These are phyloP conservation scores for Akanthomyces uredinophilus DNA, from an alignment of 2,329 filamentous ascomycete genomes.

Conservation along the genomic window DNA sequence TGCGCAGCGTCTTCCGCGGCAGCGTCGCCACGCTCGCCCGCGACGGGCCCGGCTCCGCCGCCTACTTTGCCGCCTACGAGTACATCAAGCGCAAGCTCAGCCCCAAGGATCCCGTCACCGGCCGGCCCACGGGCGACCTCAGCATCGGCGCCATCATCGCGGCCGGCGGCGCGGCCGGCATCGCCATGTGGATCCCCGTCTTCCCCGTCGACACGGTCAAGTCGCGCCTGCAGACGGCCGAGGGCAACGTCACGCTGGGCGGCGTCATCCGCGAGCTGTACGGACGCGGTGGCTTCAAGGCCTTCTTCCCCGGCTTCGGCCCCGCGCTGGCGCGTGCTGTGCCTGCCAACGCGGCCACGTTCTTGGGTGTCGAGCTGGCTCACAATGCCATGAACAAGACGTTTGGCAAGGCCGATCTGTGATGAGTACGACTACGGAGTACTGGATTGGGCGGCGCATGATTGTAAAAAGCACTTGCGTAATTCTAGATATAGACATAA, in stretches of 20 bases:
- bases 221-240: slow-evolving; percentile 84
- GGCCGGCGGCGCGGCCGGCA: slow-evolving; percentile 83
- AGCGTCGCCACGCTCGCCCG: slow-evolving; percentile 85
- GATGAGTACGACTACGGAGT: neutral
- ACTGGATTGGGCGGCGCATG: neutral
- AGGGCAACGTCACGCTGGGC: slow-evolving; percentile 74
- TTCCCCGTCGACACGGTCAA: slow-evolving; percentile 98
- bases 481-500: too few species aligned
- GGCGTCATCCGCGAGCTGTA: slow-evolving; percentile 82
- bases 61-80: slow-evolving; percentile 97
- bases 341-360: slow-evolving; percentile 94
- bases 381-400: slow-evolving; percentile 77
- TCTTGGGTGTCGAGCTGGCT: slow-evolving; percentile 78
- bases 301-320: slow-evolving; percentile 96
- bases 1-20: slow-evolving; percentile 89
- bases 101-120: slow-evolving; percentile 69
- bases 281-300: slow-evolving; percentile 72
- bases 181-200: slow-evolving; percentile 99
- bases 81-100: slow-evolving; percentile 85
- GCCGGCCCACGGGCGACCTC: slow-evolving; percentile 69
- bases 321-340: slow-evolving; percentile 89
- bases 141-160: slow-evolving; percentile 77
- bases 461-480: neutral
- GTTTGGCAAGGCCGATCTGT: slow-evolving; percentile 42
- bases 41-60: slow-evolving; percentile 87